Conservation (phyloP, 2,329 filamentous ascomycete genomes). For the Colletotrichum australisinense region DNA sequence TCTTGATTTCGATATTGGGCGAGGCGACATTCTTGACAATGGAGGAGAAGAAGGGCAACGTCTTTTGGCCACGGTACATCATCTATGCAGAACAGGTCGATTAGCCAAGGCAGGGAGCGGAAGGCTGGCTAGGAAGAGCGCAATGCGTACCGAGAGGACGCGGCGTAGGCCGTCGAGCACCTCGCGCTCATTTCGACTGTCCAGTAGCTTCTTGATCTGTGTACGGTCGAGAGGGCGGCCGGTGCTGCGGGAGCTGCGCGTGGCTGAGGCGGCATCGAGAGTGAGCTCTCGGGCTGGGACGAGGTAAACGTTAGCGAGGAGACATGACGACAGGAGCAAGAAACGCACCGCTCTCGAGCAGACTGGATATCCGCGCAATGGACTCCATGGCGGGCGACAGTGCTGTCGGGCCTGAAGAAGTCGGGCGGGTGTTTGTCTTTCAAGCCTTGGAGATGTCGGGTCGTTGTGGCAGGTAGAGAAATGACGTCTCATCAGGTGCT, state of each 20-base stretch:
- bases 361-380: slow-evolving; percentile 90
- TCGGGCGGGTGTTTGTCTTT: background rate
- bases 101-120: slow-evolving; percentile 35
- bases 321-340: slow-evolving; percentile 24
- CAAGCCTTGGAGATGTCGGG: background rate
- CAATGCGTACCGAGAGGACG: slow-evolving; percentile 79
- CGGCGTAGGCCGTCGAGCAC: slow-evolving; percentile 90
- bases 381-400: slow-evolving; percentile 79
- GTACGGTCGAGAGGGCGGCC: slow-evolving; percentile 77
- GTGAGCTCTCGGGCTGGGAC: slow-evolving; percentile 90
- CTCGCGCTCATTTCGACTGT: slow-evolving; percentile 93
- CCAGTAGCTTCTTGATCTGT: slow-evolving; percentile 94
- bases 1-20: slow-evolving; percentile 94
- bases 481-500: slow-evolving; percentile 38
- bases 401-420: background rate
- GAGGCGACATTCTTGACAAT: slow-evolving; percentile 98
- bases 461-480: slow-evolving; percentile 24
- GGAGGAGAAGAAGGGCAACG: slow-evolving; percentile 93
- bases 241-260: slow-evolving; percentile 72
- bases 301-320: slow-evolving; percentile 33
- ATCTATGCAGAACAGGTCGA: slow-evolving; percentile 68
- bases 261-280: slow-evolving; percentile 93
- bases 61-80: slow-evolving; percentile 93
- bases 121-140: slow-evolving; percentile 20
- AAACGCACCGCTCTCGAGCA: slow-evolving; percentile 89